Evolutionary conservation across 2,329 filamentous ascomycete genomes (phyloP).

Genomic region (Pseudogymnoascus sp.): DNA sequence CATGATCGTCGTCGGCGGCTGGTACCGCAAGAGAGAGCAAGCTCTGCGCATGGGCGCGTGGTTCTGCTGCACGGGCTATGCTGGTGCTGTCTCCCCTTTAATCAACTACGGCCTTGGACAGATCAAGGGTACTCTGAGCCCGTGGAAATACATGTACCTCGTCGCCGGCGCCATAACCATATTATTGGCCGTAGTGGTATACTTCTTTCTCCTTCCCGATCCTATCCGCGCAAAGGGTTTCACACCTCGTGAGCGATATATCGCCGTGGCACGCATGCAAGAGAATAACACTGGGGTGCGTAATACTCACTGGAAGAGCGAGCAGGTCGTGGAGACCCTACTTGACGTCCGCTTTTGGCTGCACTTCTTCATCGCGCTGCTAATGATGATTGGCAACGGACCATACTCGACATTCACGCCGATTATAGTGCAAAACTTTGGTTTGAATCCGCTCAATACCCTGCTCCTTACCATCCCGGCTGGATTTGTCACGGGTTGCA

Average conservation of each 20-base stretch:
- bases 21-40: slow-evolving; percentile 33
- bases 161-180: slow-evolving; percentile 28
- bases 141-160: slow-evolving; percentile 31
- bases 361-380: no score
- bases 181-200: slow-evolving; percentile 20
- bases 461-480: no score
- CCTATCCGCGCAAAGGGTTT: slow-evolving; percentile 26
- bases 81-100: slow-evolving; percentile 28
- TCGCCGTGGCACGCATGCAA: slow-evolving; percentile 23
- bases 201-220: slow-evolving; percentile 25
- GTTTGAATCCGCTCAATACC: no score
- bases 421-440: no score
- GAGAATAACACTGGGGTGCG: slow-evolving; percentile 25
- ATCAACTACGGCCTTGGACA: slow-evolving; percentile 31
- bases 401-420: no score
- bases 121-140: slow-evolving; percentile 21
- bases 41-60: slow-evolving; percentile 30
- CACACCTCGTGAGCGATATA: slow-evolving; percentile 22
- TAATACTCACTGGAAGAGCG: slow-evolving; percentile 13
- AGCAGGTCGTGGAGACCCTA: slow-evolving; percentile 61
- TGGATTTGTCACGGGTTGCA: no score
- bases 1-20: slow-evolving; percentile 32
- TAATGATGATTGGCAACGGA: no score
- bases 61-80: slow-evolving; percentile 33
- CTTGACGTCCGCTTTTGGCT: no score